Base-by-base conservation (phyloP, 2,329 filamentous ascomycete genomes). In the Alternaria incomplexa region DNA sequence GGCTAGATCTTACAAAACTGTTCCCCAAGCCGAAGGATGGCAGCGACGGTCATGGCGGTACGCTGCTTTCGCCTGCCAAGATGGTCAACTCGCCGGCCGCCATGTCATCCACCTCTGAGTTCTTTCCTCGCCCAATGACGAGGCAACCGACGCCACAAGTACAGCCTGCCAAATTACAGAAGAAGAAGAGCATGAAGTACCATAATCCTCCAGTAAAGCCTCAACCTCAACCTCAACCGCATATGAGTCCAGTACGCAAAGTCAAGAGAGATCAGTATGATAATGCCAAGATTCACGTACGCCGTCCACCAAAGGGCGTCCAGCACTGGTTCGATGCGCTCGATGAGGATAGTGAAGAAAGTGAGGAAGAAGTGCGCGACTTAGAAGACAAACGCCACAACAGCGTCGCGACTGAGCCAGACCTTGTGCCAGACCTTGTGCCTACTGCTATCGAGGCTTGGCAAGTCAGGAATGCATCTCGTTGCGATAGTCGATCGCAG, bases 311-410 rank as follows among this genome's bases (percentile, higher is more conserved):
- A 5, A 83, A 81, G 52, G 83, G 83, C 8, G 82, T 84, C 26
- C 77, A 84, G 62, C 81, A 85, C 63, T 85, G 83, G 83, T 85
- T 85, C 60, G 83, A 85, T 58, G 83, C 79, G 4, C 73, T 83
- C 11, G 78, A 80, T 23, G 79, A 81, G 12, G 80, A 81, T 22
- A 79, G 79, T 32, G 79, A 80, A 15, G 77, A 78, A 20, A 64
- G 67, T 11, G 50, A 62, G 6, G 73, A 75, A 10, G 73, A 71
- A 9, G 48, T 40, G 5, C 36, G 15, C 15, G 36, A 40, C 36
- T 40, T 40, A 9, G 36, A 40, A 40, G 2, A 3, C n/a, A 40
- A 40, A 40, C 36, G 15, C 36, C 50, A 9, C 46, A 56, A 28
- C 64, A 63, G 10, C 32, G 36, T 40, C 36, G 36, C 36, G 36